These are phyloP conservation scores for Penicillium sp. DNA, from an alignment of 2,329 filamentous ascomycete species.

Conservation along the genomic window DNA sequence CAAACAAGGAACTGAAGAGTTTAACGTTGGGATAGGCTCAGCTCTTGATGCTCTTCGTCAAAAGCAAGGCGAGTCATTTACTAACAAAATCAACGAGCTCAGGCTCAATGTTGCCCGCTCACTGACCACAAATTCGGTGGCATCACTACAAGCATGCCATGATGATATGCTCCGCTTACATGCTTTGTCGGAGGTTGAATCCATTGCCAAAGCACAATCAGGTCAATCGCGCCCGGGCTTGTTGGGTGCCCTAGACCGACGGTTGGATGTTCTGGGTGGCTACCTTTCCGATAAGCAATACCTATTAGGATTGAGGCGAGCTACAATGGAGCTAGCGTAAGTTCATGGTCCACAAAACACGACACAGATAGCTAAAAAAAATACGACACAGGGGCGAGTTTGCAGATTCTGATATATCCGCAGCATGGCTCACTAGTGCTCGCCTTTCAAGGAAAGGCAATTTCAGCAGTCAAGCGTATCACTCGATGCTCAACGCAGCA, in stretches of 20 bases:
- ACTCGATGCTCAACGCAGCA: constrained; percentile 85
- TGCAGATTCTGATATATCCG: constrained; percentile 71
- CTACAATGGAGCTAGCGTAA: constrained; percentile 74
- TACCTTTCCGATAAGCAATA: constrained; percentile 94
- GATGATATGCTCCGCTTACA: constrained; percentile 84
- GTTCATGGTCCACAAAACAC: neutral
- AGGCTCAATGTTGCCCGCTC: constrained; percentile 69
- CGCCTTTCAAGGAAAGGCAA: constrained; percentile 82
- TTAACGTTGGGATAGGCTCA: constrained; percentile 77
- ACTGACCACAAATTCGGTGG: constrained; percentile 73
- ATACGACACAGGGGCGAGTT: constrained; percentile 53
- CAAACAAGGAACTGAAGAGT: constrained; percentile 57
- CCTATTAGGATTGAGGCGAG: constrained; percentile 78
- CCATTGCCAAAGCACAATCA: constrained; percentile 58
- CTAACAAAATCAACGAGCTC: constrained; percentile 60
- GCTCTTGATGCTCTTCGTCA: constrained; percentile 62
- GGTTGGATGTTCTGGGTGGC: constrained; percentile 85
- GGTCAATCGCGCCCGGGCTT: constrained; percentile 31
- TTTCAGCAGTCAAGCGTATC: constrained; percentile 83
- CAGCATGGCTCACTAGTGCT: constrained; percentile 81
- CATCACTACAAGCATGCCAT: constrained; percentile 80
- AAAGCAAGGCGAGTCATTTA: constrained; percentile 54
- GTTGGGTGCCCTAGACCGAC: constrained; percentile 63
- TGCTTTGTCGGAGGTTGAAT: constrained; percentile 81
- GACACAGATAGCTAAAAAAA: constrained; percentile 17